Base-by-base conservation (phyloP, 2,329 filamentous ascomycete species). In the Incumbomyces lentus region DNA sequence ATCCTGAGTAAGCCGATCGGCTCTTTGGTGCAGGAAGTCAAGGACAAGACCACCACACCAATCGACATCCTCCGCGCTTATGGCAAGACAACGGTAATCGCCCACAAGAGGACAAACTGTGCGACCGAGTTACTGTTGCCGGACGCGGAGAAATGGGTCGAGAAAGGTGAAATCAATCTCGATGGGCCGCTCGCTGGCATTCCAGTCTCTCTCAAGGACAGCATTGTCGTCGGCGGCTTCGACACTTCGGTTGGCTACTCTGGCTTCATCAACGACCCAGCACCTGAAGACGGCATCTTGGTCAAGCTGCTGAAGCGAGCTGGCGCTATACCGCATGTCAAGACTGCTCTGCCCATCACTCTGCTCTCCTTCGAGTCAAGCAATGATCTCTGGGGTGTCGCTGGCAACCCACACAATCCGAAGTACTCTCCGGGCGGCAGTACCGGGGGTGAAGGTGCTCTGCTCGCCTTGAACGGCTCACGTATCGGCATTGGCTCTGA, bases 401-500 rank as follows among this genome's bases (percentile, higher is more conserved):
- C 76, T 54, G 81, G 75, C 13, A 95, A 95, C 61, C 88, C 89
- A 0, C 86, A 94, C 65, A 88, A 87, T 60, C 66, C 67, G n/a
- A 78, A 76, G 33, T 95, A 93, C 68, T 88, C 85, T 0, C 87
- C 89, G 0, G 90, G 90, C 17, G 90, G 90, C 14, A 92, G 85
- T 1, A 94, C 87, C 3, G 87, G 85, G 35, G 88, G 85, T 51
- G 90, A 95, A 65, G 77, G 77, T 4, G 88, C 89, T 0, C 69
- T 95, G 2, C 70, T 95, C 3, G 89, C 89, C 1, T 76, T 87
- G 40, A 84, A 84, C 30, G 82, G 81, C 32, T 87, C 86, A 38
- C 75, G 88, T 33, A 93, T 95, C 50, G 89, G 89, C 34, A 83
- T 95, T 54, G 90, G 89, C 8, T 89, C 84, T 40, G 89, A 95